These are phyloP conservation scores for Panus rudis DNA, from an alignment of 768 basidiomycete genomes.

Conservation along the genomic window DNA sequence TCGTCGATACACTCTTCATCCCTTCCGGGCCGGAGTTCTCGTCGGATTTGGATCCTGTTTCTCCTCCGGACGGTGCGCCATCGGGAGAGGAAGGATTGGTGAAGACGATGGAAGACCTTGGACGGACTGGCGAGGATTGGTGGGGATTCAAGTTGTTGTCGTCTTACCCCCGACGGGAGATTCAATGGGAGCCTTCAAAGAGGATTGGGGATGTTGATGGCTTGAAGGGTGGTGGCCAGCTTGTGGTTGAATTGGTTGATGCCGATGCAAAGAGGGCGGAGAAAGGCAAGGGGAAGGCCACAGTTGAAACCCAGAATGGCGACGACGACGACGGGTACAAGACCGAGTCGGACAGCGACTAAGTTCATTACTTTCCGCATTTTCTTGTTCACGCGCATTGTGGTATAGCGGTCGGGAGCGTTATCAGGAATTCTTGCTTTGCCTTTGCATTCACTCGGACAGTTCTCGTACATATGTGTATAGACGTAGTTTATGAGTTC, in stretches of 20 bases:
- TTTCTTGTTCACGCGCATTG: too few relatives aligned
- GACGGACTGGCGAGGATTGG: conserved; percentile 35
- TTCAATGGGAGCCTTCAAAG: conserved; percentile 38
- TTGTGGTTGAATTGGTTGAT: conserved; percentile 49
- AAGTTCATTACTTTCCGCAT: too few relatives aligned
- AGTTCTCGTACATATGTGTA: too few relatives aligned
- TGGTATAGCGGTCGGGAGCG: too few relatives aligned
- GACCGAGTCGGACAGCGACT: too few relatives aligned
- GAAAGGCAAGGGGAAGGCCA: conserved; percentile 11
- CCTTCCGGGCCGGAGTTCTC: conserved; percentile 28
- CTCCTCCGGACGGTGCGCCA: conserved; percentile 30
- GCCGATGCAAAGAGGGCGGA: conserved; percentile 14
- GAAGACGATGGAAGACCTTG: conserved; percentile 25
- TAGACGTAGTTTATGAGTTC: too few relatives aligned
- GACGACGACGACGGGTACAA: conserved; percentile 49
- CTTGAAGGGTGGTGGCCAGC: conserved; percentile 52
- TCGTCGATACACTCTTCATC: conserved; percentile 57
- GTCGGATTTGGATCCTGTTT: conserved; percentile 34
- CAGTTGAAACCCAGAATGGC: conserved; percentile 13
- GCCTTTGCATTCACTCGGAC: too few relatives aligned
- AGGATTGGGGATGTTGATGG: conserved; percentile 40
- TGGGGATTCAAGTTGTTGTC: conserved; percentile 69
- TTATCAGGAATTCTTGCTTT: too few relatives aligned
- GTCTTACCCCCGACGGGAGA: conserved; percentile 64
- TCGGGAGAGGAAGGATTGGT: conserved; percentile 28